Base-by-base conservation (phyloP, 176 grass and related monocot species). In the Saccharum spontaneum region DNA sequence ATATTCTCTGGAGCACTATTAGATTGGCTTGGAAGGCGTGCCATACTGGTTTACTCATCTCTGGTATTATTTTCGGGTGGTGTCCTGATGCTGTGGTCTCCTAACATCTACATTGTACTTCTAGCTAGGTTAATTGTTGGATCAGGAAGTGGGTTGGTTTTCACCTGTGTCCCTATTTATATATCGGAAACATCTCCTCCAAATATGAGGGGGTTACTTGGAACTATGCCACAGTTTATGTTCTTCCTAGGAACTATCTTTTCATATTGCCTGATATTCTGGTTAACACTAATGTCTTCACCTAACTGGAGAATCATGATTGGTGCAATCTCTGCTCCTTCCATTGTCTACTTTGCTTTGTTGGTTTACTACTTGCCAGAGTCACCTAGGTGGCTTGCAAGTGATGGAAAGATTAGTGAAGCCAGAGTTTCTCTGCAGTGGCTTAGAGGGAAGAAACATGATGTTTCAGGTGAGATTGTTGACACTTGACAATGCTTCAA, bases 201-300 rank as follows among this genome's bases (percentile, higher is more conserved):
- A 70, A 79, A 93, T 67, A 95, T 90, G 79, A 90, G 91, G 82
- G 93, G 93, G 60, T 83, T 86, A 75, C 41, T 98, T 26, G 92
- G 86, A 78, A 92, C 95, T 28, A 83, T 98, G 9, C 95, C 95
- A 9, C 93, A 95, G 10, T 92, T 92, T 52, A 98, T 84, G 69
- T 94, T 92, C 55, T 95, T 90, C 8, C 71, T 81, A 67, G 95
- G 95, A 79, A 90, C 85, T 88, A 88, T 95, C 30, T 69, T 92
- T 37, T 98, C 95, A 67, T 98, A 98, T 82, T 98, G 89, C 66
- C 89, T 98, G 86, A 82, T 95, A 66, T 95, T 98, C 82, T 94
- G 89, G 33, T 88, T 93, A 83, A 95, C 95, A 41, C 31, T 98
- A 43, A 83, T 75, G 85, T 55, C 83, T 39, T 89, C 82, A 40